Evolutionary conservation across 1,284 basidiomycete species (phyloP).

Genomic region (Fomitopsis betulina): DNA sequence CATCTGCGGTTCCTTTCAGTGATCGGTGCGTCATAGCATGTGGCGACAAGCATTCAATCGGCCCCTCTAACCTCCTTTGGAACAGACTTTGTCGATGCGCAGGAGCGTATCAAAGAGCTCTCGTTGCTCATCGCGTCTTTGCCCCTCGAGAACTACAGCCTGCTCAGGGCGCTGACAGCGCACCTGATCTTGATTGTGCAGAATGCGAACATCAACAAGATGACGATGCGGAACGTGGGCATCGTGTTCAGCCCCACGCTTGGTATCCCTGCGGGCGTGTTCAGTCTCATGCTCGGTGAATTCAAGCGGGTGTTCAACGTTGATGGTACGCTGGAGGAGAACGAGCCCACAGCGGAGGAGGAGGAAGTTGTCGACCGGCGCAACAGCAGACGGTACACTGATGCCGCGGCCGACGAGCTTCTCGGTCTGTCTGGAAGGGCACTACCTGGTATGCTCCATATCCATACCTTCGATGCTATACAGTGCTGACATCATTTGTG

Average conservation of each 20-base stretch:
- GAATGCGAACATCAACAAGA: conserved; percentile 90
- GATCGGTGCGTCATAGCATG: conserved; percentile 62
- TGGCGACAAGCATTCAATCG: neutral
- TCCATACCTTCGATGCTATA: conserved; percentile 9
- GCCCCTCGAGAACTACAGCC: conserved; percentile 90
- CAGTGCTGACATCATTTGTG: conserved; percentile 16
- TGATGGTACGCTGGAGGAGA: conserved; percentile 36
- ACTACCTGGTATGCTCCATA: conserved; percentile 46
- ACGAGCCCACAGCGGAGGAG: conserved; percentile 23
- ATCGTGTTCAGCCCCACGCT: conserved; percentile 97
- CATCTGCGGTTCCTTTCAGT: conserved; percentile 87
- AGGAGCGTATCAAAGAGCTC: conserved; percentile 86
- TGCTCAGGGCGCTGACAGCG: conserved; percentile 90
- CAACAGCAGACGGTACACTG: conserved; percentile 77
- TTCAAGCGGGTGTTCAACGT: conserved; percentile 89
- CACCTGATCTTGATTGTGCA: conserved; percentile 95
- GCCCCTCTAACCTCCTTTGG: conserved; percentile 5
- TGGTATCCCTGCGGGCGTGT: conserved; percentile 92
- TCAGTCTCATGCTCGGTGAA: conserved; percentile 88
- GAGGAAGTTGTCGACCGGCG: conserved; percentile 39
- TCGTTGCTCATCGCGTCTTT: conserved; percentile 82
- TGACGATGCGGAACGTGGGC: conserved; percentile 98
- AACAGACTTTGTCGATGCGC: conserved; percentile 81
- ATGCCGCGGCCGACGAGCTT: conserved; percentile 72
- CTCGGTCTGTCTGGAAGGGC: conserved; percentile 68